phyloP scores from a whole-genome alignment of 495 filamentous ascomycete genomes.

The Schizothecium vesticola region DNA sequence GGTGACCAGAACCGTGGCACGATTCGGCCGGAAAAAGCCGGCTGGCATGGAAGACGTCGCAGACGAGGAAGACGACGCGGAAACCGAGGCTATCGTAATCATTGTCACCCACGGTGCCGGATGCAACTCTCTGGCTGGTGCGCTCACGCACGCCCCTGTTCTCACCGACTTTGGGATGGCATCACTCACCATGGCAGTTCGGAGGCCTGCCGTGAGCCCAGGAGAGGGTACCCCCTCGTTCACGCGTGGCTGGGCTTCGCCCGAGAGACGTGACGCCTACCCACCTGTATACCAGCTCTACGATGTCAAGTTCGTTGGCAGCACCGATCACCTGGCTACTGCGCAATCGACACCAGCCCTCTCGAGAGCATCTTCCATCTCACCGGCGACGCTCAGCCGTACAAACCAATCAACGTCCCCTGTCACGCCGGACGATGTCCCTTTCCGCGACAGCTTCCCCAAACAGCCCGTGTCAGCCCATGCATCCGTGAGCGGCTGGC shows the following conservation, averaged over 20 bases:
- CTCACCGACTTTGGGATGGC: conserved; percentile 85
- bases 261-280: conserved; percentile 35
- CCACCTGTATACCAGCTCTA: conserved; percentile 55
- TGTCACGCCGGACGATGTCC: conserved; percentile 17
- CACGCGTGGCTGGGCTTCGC: conserved; percentile 10
- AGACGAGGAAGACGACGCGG: conserved; percentile 23
- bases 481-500: conserved; percentile 28
- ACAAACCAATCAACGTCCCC: not conserved
- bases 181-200: conserved; percentile 83
- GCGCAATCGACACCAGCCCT: conserved; percentile 30
- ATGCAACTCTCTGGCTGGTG: conserved; percentile 92
- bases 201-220: conserved; percentile 45
- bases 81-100: conserved; percentile 74
- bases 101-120: conserved; percentile 96
- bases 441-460: conserved; percentile 25
- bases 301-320: conserved; percentile 69
- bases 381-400: not conserved
- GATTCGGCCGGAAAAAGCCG: conserved; percentile 19
- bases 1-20: conserved; percentile 31
- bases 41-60: conserved; percentile 20
- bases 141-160: conserved; percentile 80
- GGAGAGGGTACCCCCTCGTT: conserved; percentile 7
- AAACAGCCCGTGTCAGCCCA: conserved; percentile 30
- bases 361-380: not conserved
- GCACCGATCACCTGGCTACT: conserved; percentile 71